phyloP scores from a whole-genome alignment of 305 asterid species.

The Fraxinus nigra region DNA sequence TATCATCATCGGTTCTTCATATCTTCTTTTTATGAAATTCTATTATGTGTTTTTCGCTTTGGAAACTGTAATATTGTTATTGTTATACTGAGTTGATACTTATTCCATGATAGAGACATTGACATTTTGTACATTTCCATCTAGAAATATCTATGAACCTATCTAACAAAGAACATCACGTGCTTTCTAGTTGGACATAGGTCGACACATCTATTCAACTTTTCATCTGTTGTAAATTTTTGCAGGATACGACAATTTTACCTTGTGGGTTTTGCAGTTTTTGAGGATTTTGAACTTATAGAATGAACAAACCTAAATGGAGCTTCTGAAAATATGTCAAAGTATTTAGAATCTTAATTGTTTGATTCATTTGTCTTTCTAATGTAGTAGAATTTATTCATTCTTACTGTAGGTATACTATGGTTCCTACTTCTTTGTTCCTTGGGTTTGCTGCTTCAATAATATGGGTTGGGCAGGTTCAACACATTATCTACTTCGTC shows the following conservation, averaged over 20 bases:
- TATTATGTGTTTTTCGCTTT: neutral
- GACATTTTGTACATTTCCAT: neutral
- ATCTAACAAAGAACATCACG: neutral
- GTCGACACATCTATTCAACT: neutral
- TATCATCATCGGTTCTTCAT: neutral
- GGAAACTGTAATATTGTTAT: neutral
- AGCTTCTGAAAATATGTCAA: neutral
- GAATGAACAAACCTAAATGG: neutral
- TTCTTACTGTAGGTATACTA: conserved; percentile 62
- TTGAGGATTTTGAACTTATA: neutral
- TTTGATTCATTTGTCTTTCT: neutral
- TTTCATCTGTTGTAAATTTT: neutral
- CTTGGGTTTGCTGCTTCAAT: conserved; percentile 83
- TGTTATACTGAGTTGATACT: neutral
- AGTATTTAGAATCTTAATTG: neutral
- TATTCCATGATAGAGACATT: neutral
- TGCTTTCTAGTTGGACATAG: neutral
- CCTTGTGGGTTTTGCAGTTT: neutral
- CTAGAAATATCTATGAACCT: neutral
- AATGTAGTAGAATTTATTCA: conserved; percentile 12
- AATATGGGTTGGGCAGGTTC: conserved; percentile 90
- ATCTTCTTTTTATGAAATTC: neutral
- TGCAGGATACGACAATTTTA: neutral
- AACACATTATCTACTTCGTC: conserved; percentile 1
- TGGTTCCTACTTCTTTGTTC: conserved; percentile 82